Evolutionary conservation across 2,329 filamentous ascomycete species (phyloP).

Genomic region (Magnaporthiopsis rhizophila): DNA sequence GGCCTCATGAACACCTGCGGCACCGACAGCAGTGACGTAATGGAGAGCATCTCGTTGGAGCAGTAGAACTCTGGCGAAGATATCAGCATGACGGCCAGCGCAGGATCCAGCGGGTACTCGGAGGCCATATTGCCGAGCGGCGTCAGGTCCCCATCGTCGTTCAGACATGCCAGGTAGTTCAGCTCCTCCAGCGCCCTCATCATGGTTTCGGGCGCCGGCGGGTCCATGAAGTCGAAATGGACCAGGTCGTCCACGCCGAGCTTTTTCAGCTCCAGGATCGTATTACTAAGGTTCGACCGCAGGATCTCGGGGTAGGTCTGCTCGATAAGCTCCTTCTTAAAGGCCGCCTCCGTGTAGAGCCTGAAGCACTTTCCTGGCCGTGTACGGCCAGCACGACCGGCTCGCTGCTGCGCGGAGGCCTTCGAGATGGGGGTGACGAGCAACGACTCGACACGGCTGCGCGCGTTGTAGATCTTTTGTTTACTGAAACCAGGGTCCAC

Average conservation of each 20-base stretch:
- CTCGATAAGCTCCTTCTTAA: slow-evolving; percentile 96
- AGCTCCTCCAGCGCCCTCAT: slow-evolving; percentile 97
- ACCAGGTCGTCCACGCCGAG: slow-evolving; percentile 91
- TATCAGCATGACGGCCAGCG: slow-evolving; percentile 95
- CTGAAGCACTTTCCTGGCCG: slow-evolving; percentile 97
- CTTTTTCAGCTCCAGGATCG: slow-evolving; percentile 94
- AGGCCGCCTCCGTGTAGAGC: slow-evolving; percentile 88
- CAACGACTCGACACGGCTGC: slow-evolving; percentile 91
- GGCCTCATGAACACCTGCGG: slow-evolving; percentile 91
- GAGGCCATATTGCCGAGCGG: slow-evolving; percentile 78
- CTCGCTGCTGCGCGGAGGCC: slow-evolving; percentile 91
- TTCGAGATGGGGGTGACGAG: slow-evolving; percentile 98
- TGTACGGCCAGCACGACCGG: slow-evolving; percentile 98
- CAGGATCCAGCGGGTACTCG: slow-evolving; percentile 90
- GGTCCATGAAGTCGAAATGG: slow-evolving; percentile 98
- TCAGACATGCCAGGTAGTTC: slow-evolving; percentile 92
- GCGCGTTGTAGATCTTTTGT: slow-evolving; percentile 98
- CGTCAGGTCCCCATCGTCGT: slow-evolving; percentile 93
- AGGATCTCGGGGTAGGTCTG: slow-evolving; percentile 96
- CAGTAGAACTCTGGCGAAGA: slow-evolving; percentile 97
- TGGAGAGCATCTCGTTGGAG: slow-evolving; percentile 94
- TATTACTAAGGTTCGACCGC: slow-evolving; percentile 88
- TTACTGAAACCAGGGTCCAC: slow-evolving; percentile 99
- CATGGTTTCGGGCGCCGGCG: slow-evolving; percentile 92
- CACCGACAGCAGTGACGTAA: slow-evolving; percentile 88